Evolutionary conservation across 192 early-diverging fungal species (phyloP), one percentile per base, ranked within the genome.

Genomic region (Dissophora globulifera): DNA sequence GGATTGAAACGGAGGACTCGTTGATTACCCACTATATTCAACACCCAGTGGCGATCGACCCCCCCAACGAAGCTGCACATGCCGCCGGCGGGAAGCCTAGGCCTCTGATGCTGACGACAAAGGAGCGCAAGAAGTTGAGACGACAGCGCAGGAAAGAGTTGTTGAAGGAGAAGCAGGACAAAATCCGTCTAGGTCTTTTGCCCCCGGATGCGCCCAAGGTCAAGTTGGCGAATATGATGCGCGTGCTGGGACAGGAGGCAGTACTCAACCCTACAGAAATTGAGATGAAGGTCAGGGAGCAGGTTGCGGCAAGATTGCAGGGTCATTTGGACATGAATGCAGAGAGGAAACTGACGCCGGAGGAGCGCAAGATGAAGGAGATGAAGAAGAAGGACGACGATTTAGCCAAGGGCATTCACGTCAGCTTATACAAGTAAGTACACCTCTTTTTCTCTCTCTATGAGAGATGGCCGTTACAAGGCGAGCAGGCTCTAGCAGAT

Each of bases 101-200:
- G 22, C 84, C 93, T 2, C 70, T 95, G 12, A 93, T 95, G 85
- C 74, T 97, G 51, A 95, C 93, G 5, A 90, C 88, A 56, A 92
- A 89, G 78, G 98, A 99, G 76, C 85, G 88, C 35, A 98, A 98
- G 61, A 98, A 96, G 79, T 71, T 99, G 31, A 85, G 98, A 45
- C 86, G 96, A 33, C 96, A 99, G 67, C 80, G 87, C 25, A 87
- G 96, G 23, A 59, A 84, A 27, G 98, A 98, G 53, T 66, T 84
- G 29, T 92, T 94, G 62, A 92, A 92, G 67, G 98, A 99, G 68
- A 95, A 94, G 46, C 96, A 92, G 47, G 96, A 98, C 45, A 97
- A 96, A 61, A 93, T 97, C 47, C 88, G 94, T 51, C 82, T 99
- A 4, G 98, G 98, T 2, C 81, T 99, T 25, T 64, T 96, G 56